Percentiles rank a stretch among this genome's conserved stretches.
Evolutionary conservation across 768 basidiomycete genomes (phyloP).

Genomic region (Mycena crocata): DNA sequence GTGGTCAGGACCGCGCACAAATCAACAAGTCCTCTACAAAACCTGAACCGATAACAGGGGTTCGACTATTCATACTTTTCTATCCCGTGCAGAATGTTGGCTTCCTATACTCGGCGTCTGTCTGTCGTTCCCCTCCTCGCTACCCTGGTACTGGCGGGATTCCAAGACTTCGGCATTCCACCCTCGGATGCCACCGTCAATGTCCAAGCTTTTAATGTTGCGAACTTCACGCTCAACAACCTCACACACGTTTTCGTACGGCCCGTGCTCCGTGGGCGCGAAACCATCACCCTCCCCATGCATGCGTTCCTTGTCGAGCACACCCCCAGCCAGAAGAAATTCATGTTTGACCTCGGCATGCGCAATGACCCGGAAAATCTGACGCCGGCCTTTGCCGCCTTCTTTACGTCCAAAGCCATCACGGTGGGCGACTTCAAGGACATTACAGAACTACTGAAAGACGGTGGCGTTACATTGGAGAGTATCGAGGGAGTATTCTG

Average conservation of each 20-base stretch:
- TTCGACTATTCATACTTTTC: no score
- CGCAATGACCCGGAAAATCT: slow-evolving; percentile 30
- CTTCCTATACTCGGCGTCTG: no score
- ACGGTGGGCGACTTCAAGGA: slow-evolving; percentile 26
- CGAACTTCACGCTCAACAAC: slow-evolving; percentile 25
- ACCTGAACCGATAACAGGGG: no score
- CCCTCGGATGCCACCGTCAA: slow-evolving; percentile 16
- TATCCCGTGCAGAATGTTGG: slow-evolving; percentile 18
- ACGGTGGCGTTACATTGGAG: slow-evolving; percentile 17
- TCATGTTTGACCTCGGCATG: slow-evolving; percentile 34
- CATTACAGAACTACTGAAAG: slow-evolving; percentile 27
- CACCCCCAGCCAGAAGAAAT: slow-evolving; percentile 4
- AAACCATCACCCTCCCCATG: slow-evolving; percentile 23
- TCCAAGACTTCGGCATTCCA: slow-evolving; percentile 25
- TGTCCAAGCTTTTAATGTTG: slow-evolving; percentile 27
- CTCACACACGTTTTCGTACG: slow-evolving; percentile 23
- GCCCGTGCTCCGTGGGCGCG: slow-evolving; percentile 26
- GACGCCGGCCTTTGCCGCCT: slow-evolving; percentile 15
- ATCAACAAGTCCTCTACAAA: no score
- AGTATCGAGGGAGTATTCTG: slow-evolving; percentile 27
- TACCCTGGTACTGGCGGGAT: slow-evolving; percentile 1
- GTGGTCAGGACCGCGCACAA: no score
- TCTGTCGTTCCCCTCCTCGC: slow-evolving; percentile 6
- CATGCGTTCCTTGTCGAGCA: slow-evolving; percentile 27
- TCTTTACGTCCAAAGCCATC: slow-evolving; percentile 17